Percentiles rank a stretch among this genome's conserved stretches.
Evolutionary conservation across 805 yeast genomes (phyloP).

Genomic region (Saturnispora dispora): DNA sequence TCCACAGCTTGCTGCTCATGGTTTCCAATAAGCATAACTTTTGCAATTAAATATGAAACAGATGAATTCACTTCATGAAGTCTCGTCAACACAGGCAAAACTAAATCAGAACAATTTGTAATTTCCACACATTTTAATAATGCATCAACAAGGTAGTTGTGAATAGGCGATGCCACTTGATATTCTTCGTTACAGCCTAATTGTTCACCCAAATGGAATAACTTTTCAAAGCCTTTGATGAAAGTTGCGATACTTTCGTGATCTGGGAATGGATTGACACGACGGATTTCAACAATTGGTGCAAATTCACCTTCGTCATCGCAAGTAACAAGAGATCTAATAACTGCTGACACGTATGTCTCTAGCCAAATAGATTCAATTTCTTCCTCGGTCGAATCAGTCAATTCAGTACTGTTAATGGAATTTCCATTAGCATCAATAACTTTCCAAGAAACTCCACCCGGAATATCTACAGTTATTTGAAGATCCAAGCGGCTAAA

Average conservation of each 20-base stretch:
- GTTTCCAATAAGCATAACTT: conserved; percentile 42
- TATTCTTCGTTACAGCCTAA: conserved; percentile 58
- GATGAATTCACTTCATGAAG: conserved; percentile 44
- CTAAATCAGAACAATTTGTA: conserved; percentile 57
- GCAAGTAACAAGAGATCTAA: conserved; percentile 58
- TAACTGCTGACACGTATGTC: conserved; percentile 60
- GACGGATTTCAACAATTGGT: conserved; percentile 74
- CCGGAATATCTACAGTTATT: conserved; percentile 68
- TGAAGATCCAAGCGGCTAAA: conserved; percentile 58
- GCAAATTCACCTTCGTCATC: conserved; percentile 62
- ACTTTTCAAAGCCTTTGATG: conserved; percentile 52
- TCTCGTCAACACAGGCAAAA: conserved; percentile 47
- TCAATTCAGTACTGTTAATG: conserved; percentile 23
- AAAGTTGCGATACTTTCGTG: conserved; percentile 43
- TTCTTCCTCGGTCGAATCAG: conserved; percentile 25
- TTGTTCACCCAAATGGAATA: conserved; percentile 57
- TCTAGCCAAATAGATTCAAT: conserved; percentile 46
- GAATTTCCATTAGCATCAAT: conserved; percentile 45
- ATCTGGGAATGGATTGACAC: conserved; percentile 60
- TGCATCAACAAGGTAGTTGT: conserved; percentile 69
- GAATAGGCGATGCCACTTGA: conserved; percentile 54
- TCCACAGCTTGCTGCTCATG: conserved; percentile 53
- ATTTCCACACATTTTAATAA: conserved; percentile 54
- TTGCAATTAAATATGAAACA: conserved; percentile 50
- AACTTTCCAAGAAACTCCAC: conserved; percentile 50